Conservation (phyloP, 306 rosid genomes). For the Vigna hirtella region DNA sequence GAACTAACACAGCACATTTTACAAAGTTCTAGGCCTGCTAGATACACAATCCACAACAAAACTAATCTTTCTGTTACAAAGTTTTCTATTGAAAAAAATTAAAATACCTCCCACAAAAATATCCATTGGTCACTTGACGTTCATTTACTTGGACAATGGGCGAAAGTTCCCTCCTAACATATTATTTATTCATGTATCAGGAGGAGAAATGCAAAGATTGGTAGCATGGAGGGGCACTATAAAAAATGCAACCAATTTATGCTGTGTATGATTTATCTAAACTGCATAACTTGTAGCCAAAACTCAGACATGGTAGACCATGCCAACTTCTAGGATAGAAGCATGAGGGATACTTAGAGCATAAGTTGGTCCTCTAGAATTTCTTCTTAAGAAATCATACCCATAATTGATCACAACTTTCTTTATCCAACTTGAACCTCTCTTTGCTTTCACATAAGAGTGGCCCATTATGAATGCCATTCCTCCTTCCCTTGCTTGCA, state of each 20-base stretch:
- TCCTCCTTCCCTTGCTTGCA: slow-evolving; percentile 97
- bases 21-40: background rate
- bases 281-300: slow-evolving; percentile 40
- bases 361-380: slow-evolving; percentile 88
- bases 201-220: slow-evolving; percentile 19
- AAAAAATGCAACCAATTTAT: slow-evolving; percentile 48
- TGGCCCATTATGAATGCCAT: slow-evolving; percentile 97
- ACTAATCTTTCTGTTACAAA: background rate
- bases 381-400: slow-evolving; percentile 92
- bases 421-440: slow-evolving; percentile 90
- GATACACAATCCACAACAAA: background rate
- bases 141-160: background rate
- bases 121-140: background rate
- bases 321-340: slow-evolving; percentile 93
- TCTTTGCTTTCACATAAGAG: slow-evolving; percentile 88
- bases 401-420: slow-evolving; percentile 79
- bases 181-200: slow-evolving; percentile 43
- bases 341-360: slow-evolving; percentile 91
- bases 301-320: slow-evolving; percentile 77
- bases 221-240: no score
- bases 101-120: background rate
- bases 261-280: slow-evolving; percentile 51
- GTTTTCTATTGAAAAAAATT: background rate
- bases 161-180: slow-evolving; percentile 37
- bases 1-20: background rate